Conservation (phyloP, 192 early-diverging fungal genomes). For the Coemansia sp. region DNA sequence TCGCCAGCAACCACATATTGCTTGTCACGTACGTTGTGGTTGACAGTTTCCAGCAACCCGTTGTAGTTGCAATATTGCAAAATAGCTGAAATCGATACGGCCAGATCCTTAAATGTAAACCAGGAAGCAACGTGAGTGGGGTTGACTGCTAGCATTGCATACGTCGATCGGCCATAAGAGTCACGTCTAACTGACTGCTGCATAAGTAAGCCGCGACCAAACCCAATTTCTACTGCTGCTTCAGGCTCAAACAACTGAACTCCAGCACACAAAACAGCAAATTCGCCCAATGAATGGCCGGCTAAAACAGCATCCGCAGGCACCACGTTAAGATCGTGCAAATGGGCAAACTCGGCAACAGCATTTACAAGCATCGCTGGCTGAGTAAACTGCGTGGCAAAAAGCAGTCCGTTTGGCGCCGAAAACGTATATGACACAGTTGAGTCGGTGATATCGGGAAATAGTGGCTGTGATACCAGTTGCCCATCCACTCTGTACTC, state of each 20-base stretch:
- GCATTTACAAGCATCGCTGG: conserved; percentile 87
- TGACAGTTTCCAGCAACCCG: conserved; percentile 87
- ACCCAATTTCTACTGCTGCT: conserved; percentile 82
- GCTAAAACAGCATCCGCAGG: conserved; percentile 78
- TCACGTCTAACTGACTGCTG: conserved; percentile 85
- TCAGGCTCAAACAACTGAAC: conserved; percentile 79
- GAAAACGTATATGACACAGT: background rate
- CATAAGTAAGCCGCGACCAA: conserved; percentile 96
- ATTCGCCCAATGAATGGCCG: conserved; percentile 94
- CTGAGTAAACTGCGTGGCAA: conserved; percentile 96
- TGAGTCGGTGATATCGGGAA: conserved; percentile 57
- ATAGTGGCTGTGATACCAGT: conserved; percentile 69
- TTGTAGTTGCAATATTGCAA: conserved; percentile 58
- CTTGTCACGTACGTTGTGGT: conserved; percentile 91
- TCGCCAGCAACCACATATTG: conserved; percentile 93
- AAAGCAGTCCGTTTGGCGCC: conserved; percentile 51
- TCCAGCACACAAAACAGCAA: conserved; percentile 84
- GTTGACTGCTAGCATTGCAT: conserved; percentile 93
- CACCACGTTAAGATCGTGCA: conserved; percentile 76
- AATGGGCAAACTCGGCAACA: conserved; percentile 83
- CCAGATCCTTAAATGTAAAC: conserved; percentile 79
- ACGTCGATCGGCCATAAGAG: conserved; percentile 63
- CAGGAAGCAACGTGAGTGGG: conserved; percentile 76
- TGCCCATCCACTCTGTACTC: conserved; percentile 66
- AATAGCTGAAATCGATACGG: conserved; percentile 59